These are phyloP conservation scores for Aspergillus pseudoviridinutans DNA, from an alignment of 2,329 filamentous ascomycete genomes.

Conservation along the genomic window DNA sequence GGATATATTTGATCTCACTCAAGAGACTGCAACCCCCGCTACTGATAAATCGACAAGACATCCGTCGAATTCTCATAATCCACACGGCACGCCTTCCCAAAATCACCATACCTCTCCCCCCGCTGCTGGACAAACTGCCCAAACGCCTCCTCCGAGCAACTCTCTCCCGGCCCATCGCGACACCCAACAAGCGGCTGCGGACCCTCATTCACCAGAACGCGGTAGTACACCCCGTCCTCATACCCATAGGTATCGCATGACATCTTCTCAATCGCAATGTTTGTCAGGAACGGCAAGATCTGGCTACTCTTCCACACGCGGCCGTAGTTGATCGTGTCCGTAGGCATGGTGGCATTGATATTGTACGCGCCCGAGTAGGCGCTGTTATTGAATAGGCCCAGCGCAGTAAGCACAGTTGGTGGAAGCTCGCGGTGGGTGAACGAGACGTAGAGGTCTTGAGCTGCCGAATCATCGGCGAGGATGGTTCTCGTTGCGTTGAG, in stretches of 20 bases:
- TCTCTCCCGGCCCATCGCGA: slow-evolving; percentile 49
- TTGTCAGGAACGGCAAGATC: slow-evolving; percentile 62
- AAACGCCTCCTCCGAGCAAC: slow-evolving; percentile 46
- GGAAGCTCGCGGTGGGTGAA: slow-evolving; percentile 68
- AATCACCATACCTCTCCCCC: slow-evolving; percentile 25
- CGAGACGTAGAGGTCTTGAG: slow-evolving; percentile 61
- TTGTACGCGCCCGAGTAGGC: slow-evolving; percentile 49
- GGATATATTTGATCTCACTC: no score
- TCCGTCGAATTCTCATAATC: background rate
- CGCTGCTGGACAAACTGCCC: slow-evolving; percentile 40
- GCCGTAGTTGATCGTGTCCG: slow-evolving; percentile 58
- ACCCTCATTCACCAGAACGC: slow-evolving; percentile 50
- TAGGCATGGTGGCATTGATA: slow-evolving; percentile 63
- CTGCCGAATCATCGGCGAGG: slow-evolving; percentile 40
- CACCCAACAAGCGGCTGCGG: slow-evolving; percentile 49
- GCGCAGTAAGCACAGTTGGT: slow-evolving; percentile 61
- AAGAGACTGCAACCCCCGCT: background rate
- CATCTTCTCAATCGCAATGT: slow-evolving; percentile 63
- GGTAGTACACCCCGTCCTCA: slow-evolving; percentile 50
- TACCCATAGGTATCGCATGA: slow-evolving; percentile 59
- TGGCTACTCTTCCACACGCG: slow-evolving; percentile 62
- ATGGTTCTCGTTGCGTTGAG: slow-evolving; percentile 57
- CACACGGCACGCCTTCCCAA: slow-evolving; percentile 4
- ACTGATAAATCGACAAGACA: background rate
- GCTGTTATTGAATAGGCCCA: slow-evolving; percentile 68